Base-by-base conservation (phyloP, 2,329 filamentous ascomycete genomes). In the Drechslerella dactyloides region DNA sequence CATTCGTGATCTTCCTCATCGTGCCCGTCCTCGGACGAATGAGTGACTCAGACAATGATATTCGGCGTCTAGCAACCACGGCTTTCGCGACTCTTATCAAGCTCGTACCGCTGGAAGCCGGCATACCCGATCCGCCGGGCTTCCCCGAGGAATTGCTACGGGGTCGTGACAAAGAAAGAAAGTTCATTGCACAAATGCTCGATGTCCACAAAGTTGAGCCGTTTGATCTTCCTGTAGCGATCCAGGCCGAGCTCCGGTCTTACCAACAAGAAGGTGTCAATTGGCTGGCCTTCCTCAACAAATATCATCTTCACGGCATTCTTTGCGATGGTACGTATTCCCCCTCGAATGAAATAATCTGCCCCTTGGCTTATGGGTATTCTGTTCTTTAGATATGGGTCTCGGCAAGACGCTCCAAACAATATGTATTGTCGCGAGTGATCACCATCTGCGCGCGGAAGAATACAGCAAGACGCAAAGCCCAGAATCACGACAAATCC, bases 201-300 rank as follows among this genome's bases (percentile, higher is more conserved):
- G 94, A 99, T 78, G 90, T 92, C 3, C 96, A 96, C 81, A 99
- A 99, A 81, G 91, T 99, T 23, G 94, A 99, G 79, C 84, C 90
- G 0, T 99, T 97, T 80, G 82, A 89, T 74, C 96, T 99, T 51
- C 94, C 94, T 0, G 94, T 99, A 48, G 90, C 91, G 2, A 99
- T 99, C 82, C 97, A 97, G 80, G 96, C 94, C 0, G 91, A 96
- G 77, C 85, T 99, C 57, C 90, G 94, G 74, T 96, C 93, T 0
- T 99, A 99, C 78, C 96, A 99, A 79, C 94, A 99, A 80, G 94
- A 99, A 60, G 94, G 94, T 79, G 93, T 99, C 78, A 99, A 99
- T 78, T 99, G 94, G 94, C 86, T 99, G 57, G 89, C 96, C 64
- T 99, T 99, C 82, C 87, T 99, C 75, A 99, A 99, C 79, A 93